Conservation (phyloP, 1,284 basidiomycete species). For the Melampsora americana region DNA sequence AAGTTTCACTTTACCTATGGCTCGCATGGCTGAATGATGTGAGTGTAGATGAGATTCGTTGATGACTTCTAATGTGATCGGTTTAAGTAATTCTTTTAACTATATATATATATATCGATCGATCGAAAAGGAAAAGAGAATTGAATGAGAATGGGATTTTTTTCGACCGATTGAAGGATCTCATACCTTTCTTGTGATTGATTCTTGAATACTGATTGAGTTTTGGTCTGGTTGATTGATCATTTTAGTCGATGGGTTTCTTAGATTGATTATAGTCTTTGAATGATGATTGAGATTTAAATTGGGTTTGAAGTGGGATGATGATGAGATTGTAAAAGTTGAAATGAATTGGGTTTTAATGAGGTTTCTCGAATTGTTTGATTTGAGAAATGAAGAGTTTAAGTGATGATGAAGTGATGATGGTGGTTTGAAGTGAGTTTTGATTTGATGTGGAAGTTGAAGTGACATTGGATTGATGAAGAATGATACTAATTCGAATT, state of each 20-base stretch:
- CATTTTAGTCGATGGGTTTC: neutral
- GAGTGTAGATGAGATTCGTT: constrained; percentile 40
- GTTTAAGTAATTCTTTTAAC: constrained; percentile 26
- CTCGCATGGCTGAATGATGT: constrained; percentile 41
- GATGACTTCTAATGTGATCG: constrained; percentile 14
- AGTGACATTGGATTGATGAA: too few relatives aligned
- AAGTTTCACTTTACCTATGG: constrained; percentile 28
- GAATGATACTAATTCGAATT: too few relatives aligned
- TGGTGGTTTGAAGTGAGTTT: too few relatives aligned
- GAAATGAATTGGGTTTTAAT: too few relatives aligned
- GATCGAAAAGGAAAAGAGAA: neutral
- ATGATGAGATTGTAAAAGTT: too few relatives aligned
- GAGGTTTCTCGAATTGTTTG: too few relatives aligned
- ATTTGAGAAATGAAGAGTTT: too few relatives aligned
- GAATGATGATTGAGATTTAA: too few relatives aligned
- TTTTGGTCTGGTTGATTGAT: neutral
- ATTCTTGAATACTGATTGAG: neutral
- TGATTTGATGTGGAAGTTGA: too few relatives aligned
- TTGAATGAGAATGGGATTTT: neutral
- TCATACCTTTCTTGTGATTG: neutral
- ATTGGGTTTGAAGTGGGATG: too few relatives aligned
- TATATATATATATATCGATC: neutral
- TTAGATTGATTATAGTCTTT: neutral
- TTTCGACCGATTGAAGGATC: neutral
- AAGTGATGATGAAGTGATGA: too few relatives aligned